Conservation (phyloP, 164 flowering plant species). For the Macadamia tetraphylla region DNA sequence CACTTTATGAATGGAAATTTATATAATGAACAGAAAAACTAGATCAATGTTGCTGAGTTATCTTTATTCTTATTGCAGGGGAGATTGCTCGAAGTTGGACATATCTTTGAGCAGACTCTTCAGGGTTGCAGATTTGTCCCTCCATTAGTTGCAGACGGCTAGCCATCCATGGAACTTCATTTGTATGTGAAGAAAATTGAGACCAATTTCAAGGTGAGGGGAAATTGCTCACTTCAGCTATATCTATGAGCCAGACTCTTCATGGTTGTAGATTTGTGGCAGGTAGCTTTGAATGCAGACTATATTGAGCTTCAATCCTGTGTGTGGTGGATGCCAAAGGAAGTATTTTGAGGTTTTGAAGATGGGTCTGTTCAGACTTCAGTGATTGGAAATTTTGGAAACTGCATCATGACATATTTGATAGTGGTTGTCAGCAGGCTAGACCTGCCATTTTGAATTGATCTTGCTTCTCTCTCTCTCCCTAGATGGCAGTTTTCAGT, state of each 20-base stretch:
- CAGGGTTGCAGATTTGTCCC: slow-evolving; percentile 63
- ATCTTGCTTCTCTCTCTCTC: too few relatives aligned
- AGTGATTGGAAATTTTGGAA: neutral
- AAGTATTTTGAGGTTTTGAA: neutral
- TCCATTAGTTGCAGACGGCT: slow-evolving; percentile 45
- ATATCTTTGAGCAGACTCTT: slow-evolving; percentile 93
- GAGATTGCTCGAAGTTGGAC: slow-evolving; percentile 76
- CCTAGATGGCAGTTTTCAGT: too few relatives aligned
- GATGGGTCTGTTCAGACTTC: neutral
- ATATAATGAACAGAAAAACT: neutral
- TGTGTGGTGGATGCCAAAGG: neutral
- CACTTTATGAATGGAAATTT: neutral
- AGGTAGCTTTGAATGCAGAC: slow-evolving; percentile 22
- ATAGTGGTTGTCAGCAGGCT: too few relatives aligned
- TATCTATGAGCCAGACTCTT: slow-evolving; percentile 82
- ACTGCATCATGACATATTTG: neutral
- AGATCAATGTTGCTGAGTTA: neutral
- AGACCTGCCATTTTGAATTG: too few relatives aligned
- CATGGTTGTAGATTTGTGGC: slow-evolving; percentile 61
- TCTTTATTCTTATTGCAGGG: slow-evolving; percentile 44
- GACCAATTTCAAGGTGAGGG: slow-evolving; percentile 36
- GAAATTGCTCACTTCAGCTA: slow-evolving; percentile 77
- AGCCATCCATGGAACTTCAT: neutral
- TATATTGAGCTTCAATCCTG: neutral
- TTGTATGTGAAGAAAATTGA: neutral